Base-by-base conservation (phyloP, 371 early-diverging fungal genomes). In the Mucor piriformis region DNA sequence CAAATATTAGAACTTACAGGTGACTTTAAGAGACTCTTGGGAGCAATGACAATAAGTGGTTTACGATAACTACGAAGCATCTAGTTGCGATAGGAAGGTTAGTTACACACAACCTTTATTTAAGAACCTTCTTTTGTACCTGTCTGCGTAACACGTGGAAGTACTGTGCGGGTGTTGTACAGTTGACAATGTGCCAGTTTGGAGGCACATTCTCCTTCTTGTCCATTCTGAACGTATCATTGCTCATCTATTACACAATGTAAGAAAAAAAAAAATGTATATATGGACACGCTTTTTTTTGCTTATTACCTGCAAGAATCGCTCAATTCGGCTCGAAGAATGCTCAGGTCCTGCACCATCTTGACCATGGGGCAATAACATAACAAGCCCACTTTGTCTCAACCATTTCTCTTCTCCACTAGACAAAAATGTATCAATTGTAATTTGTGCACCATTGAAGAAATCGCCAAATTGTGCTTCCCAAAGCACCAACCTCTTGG, bases 401-500 rank as follows among this genome's bases (percentile, higher is more conserved):
- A 97, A 76, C 98, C 98, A 97, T 73, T 97, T 97, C 37, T 88
- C 83, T 74, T 98, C 97, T 29, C 96, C 92, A 44, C 88, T 86
- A 1, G 90, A 72, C 23, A 98, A 70, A 69, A 88, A 97, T 11
- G 94, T 92, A 74, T 98, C 98, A 63, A 97, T 88, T 23, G 96
- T 90, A 57, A 95, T 92, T 68, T 98, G 98, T 0, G 98, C 98
- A 21, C 92, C 91, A 72, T 98, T 98, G 83, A 90, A 90, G 73
- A 98, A 98, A 74, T 98, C 98, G 48, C 98, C 98, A 75, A 98
- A 98, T 79, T 98, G 98, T 0, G 98, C 98, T 70, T 98, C 98
- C 98, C 98, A 98, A 35, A 98, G 88, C 33, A 85, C 85, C 13
- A 98, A 73, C 1, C 85, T 74, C 48, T 90, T 83, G 8, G 97